Base-by-base conservation (phyloP, 139 green algal species). In the Chlorella sorokiniana region DNA sequence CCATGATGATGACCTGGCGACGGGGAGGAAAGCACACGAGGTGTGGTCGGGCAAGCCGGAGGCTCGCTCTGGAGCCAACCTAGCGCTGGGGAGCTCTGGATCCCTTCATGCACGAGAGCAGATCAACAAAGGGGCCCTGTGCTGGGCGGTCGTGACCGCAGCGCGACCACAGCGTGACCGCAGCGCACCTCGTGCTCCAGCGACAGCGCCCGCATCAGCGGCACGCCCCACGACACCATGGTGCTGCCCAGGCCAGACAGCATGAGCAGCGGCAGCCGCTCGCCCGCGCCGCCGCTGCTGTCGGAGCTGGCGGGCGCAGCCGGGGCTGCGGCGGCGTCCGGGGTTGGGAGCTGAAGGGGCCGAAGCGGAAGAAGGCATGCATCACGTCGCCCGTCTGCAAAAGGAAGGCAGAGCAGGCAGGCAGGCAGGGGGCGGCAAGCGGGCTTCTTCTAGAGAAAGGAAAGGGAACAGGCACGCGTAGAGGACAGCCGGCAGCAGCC, bases 1-100 rank as follows among this genome's bases (percentile, higher is more conserved):
- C 77, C 77, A 82, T 82, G 64, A 76, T 76, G 44, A 82, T 76
- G 33, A 82, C 63, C 77, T 82, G 77, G 11, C 27, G 51, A 51
- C 4, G 37, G 33, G 48, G 41, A 29, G 11, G 29, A 27, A 9
- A 45, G 64, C 1, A 44, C 22, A 41, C 35, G 14, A 37, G 7
- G 68, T 5, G 37, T 3, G 38, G 31, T 4, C 38, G 27, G 29
- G 61, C n/a, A 68, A 31, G 7, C 1, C 7, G 1, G 61, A 31
- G 29, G 61, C 8, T 14, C n/a, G n/a, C n/a, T n/a, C n/a, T n/a
- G n/a, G n/a, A 31, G 22, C 22, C 9, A 51, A 5, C 33, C 44
- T 20, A 48, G 64, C 37, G n/a, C 64, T 42, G 22, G 9, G 23
- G 4, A 68, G 61, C 11, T 9, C 4, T 48, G 14, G 48, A 25